Percentiles rank a stretch among this genome's conserved stretches.
Conservation (phyloP, 805 yeast genomes). For the Kodamaea sagamina region DNA sequence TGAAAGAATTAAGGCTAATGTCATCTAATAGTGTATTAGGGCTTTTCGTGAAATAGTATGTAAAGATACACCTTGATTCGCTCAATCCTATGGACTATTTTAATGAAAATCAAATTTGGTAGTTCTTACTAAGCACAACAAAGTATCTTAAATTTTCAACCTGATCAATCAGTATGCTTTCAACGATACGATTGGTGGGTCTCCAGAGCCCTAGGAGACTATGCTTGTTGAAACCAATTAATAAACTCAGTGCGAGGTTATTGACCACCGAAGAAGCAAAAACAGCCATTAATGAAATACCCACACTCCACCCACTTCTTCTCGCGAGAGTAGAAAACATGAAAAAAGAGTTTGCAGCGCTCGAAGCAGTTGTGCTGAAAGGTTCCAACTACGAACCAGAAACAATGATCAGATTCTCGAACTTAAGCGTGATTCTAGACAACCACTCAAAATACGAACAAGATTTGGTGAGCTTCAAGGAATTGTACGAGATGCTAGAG, state of each 20-base stretch:
- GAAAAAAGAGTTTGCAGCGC: slow-evolving; percentile 27
- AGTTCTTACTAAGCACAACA: background rate
- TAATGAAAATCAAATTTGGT: too few relatives aligned
- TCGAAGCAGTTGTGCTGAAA: slow-evolving; percentile 30
- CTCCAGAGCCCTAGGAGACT: background rate
- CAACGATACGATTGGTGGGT: background rate
- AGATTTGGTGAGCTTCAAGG: slow-evolving; percentile 27
- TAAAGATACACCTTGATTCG: too few relatives aligned
- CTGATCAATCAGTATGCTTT: background rate
- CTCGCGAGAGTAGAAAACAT: slow-evolving; percentile 37
- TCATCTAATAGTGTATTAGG: too few relatives aligned
- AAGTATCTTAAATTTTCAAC: background rate
- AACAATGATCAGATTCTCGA: slow-evolving; percentile 33
- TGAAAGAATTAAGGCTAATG: too few relatives aligned
- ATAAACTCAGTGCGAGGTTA: background rate
- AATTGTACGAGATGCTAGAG: slow-evolving; percentile 27
- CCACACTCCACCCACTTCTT: slow-evolving; percentile 42
- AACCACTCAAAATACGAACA: slow-evolving; percentile 29
- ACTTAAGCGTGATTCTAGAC: slow-evolving; percentile 33
- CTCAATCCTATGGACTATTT: too few relatives aligned
- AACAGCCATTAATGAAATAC: slow-evolving; percentile 16
- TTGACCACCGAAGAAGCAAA: slow-evolving; percentile 9
- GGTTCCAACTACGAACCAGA: slow-evolving; percentile 37
- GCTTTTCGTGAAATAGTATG: too few relatives aligned
- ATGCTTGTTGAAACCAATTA: background rate